Evolutionary conservation across 768 basidiomycete genomes (phyloP).

Genomic region (Exsudoporus frostii): DNA sequence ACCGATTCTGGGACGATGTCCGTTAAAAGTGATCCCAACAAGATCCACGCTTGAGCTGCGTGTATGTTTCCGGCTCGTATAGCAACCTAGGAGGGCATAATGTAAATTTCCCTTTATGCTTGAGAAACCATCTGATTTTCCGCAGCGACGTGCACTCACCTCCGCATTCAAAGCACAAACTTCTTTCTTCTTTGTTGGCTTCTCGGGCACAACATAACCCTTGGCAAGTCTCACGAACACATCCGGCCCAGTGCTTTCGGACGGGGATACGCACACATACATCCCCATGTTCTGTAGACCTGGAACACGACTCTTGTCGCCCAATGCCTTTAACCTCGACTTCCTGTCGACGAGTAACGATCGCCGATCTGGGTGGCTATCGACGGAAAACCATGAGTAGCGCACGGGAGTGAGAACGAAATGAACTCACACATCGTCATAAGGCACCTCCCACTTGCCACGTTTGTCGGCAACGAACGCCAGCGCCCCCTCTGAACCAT

Average conservation of each 20-base stretch:
- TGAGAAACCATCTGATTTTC: not conserved
- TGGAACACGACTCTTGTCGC: conserved; percentile 53
- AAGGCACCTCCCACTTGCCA: conserved; percentile 62
- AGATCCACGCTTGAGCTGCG: conserved; percentile 64
- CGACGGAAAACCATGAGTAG: not conserved
- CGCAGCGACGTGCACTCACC: conserved; percentile 27
- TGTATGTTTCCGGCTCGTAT: conserved; percentile 52
- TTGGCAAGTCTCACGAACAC: conserved; percentile 60
- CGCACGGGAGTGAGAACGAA: not conserved
- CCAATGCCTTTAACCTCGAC: conserved; percentile 51
- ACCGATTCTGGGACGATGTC: conserved; percentile 43
- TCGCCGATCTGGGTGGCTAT: conserved; percentile 37
- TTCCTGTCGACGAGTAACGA: conserved; percentile 25
- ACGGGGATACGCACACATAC: conserved; percentile 26
- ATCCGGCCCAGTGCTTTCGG: conserved; percentile 29
- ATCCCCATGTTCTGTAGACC: conserved; percentile 57
- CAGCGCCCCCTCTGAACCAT: conserved; percentile 47
- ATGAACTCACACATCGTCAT: conserved; percentile 70
- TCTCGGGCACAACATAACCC: conserved; percentile 48
- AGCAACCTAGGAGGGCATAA: conserved; percentile 44
- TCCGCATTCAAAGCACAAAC: conserved; percentile 64
- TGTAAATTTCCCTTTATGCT: not conserved
- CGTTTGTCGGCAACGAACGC: conserved; percentile 62
- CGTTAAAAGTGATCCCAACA: conserved; percentile 55
- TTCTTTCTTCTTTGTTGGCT: conserved; percentile 36